Conservation (phyloP, 371 early-diverging fungal genomes). For the Neoconidiobolus thromboides region DNA sequence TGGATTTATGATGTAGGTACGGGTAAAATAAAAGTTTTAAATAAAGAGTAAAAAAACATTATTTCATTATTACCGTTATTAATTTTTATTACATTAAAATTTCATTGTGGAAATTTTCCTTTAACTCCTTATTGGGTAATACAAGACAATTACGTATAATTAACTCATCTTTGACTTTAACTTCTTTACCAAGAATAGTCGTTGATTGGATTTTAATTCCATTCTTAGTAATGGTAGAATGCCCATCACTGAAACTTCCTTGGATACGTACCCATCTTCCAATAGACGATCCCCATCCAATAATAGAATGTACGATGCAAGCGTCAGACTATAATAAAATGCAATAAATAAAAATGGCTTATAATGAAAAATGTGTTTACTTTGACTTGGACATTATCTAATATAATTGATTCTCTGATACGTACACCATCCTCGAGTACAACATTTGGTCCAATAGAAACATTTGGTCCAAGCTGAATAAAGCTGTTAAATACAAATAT, state of each 20-base stretch:
- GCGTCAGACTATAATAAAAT: constrained; percentile 12
- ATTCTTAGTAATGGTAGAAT: constrained; percentile 49
- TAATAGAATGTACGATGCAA: constrained; percentile 75
- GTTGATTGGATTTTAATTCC: constrained; percentile 84
- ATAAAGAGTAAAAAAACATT: no score
- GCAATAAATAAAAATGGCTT: background rate
- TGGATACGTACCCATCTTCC: constrained; percentile 89
- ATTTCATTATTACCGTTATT: no score
- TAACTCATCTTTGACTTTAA: constrained; percentile 72
- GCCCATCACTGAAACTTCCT: constrained; percentile 44
- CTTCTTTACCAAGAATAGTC: constrained; percentile 80
- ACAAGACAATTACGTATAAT: constrained; percentile 92
- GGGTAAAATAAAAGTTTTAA: constrained; percentile 14
- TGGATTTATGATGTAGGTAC: constrained; percentile 61
- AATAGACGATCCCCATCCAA: constrained; percentile 90
- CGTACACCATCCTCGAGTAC: constrained; percentile 89
- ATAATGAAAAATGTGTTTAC: constrained; percentile 20
- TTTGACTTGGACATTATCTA: constrained; percentile 87
- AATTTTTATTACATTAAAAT: constrained; percentile 61
- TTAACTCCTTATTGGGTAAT: constrained; percentile 90
- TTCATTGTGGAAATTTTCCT: constrained; percentile 74
- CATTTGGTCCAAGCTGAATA: constrained; percentile 79
- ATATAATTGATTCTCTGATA: constrained; percentile 81
- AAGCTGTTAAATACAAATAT: background rate
- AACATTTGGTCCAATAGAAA: constrained; percentile 84